Evolutionary conservation across 768 basidiomycete genomes (phyloP).

Genomic region (Coprinellus micaceus): DNA sequence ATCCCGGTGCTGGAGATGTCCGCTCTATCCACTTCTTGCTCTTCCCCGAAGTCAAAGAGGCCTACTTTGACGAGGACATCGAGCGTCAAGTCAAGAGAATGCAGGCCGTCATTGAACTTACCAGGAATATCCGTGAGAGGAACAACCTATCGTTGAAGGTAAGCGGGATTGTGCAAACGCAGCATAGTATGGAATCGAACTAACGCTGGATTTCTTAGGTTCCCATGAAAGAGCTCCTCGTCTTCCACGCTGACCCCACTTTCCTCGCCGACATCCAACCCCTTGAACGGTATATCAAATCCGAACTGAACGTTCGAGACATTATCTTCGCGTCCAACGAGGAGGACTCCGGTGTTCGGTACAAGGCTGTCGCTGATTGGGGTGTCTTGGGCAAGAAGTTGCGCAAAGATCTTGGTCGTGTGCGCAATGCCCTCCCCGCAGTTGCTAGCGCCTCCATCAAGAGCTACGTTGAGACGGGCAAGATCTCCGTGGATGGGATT

Average conservation of each 20-base stretch:
- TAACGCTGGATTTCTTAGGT: constrained; percentile 47
- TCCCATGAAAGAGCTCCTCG: constrained; percentile 85
- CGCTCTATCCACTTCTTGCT: constrained; percentile 94
- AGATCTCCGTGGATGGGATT: constrained; percentile 84
- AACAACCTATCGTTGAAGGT: constrained; percentile 89
- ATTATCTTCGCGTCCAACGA: constrained; percentile 90
- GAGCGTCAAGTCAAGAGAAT: constrained; percentile 93
- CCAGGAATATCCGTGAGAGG: constrained; percentile 82
- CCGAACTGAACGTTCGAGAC: constrained; percentile 93
- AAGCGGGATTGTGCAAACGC: constrained; percentile 11
- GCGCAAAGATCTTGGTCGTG: constrained; percentile 84
- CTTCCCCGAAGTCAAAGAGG: constrained; percentile 90
- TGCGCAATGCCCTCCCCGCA: constrained; percentile 80
- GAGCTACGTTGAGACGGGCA: constrained; percentile 67
- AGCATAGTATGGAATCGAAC: neutral
- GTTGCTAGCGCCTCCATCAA: constrained; percentile 83
- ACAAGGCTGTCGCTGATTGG: constrained; percentile 94
- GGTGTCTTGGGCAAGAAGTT: constrained; percentile 90
- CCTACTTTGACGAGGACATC: constrained; percentile 91
- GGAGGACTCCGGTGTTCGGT: constrained; percentile 77
- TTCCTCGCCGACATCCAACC: constrained; percentile 85
- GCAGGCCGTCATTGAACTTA: constrained; percentile 92
- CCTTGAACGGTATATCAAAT: constrained; percentile 84
- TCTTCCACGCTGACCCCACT: constrained; percentile 85
- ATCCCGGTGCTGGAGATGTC: constrained; percentile 66